phyloP scores from a whole-genome alignment of 306 rosid genomes.

The Casuarina equisetifolia region DNA sequence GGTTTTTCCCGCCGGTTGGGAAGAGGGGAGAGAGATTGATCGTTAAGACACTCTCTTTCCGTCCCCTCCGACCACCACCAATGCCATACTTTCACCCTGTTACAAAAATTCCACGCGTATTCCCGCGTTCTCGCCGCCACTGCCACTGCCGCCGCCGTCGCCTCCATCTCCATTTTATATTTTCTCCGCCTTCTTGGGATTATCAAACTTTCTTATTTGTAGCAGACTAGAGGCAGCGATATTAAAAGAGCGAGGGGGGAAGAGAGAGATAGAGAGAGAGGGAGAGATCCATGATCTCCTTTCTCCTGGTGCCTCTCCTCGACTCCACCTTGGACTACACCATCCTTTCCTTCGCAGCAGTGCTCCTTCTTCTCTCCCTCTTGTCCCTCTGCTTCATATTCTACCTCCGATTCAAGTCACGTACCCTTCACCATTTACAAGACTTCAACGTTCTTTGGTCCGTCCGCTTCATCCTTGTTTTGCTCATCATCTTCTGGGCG shows the following conservation, averaged over 20 bases:
- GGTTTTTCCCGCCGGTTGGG: conserved; percentile 51
- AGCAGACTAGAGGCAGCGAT: not conserved
- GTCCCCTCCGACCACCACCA: conserved; percentile 24
- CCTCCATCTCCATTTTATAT: conserved; percentile 8
- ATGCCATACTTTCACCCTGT: conserved; percentile 19
- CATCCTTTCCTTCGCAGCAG: conserved; percentile 42
- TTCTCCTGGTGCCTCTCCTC: conserved; percentile 34
- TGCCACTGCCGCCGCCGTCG: conserved; percentile 37
- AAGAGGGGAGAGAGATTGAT: conserved; percentile 36
- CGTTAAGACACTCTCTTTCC: conserved; percentile 1
- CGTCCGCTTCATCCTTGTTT: conserved; percentile 66
- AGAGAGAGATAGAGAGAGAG: not conserved
- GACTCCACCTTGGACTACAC: conserved; percentile 51
- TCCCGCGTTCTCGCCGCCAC: conserved; percentile 43
- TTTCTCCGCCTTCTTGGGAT: not conserved
- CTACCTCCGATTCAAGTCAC: conserved; percentile 72
- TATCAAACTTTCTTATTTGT: not conserved
- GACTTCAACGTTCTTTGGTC: conserved; percentile 81
- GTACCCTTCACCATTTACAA: conserved; percentile 49
- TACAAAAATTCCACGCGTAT: conserved; percentile 48
- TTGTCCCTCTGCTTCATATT: conserved; percentile 64
- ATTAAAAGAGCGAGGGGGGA: not conserved
- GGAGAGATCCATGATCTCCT: conserved; percentile 50
- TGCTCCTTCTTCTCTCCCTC: conserved; percentile 52
- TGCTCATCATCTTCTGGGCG: conserved; percentile 63